Percentiles rank a stretch among this genome's conserved stretches.
Conservation (phyloP, 2,329 filamentous ascomycete species). For the Tolypocladium tropicale region DNA sequence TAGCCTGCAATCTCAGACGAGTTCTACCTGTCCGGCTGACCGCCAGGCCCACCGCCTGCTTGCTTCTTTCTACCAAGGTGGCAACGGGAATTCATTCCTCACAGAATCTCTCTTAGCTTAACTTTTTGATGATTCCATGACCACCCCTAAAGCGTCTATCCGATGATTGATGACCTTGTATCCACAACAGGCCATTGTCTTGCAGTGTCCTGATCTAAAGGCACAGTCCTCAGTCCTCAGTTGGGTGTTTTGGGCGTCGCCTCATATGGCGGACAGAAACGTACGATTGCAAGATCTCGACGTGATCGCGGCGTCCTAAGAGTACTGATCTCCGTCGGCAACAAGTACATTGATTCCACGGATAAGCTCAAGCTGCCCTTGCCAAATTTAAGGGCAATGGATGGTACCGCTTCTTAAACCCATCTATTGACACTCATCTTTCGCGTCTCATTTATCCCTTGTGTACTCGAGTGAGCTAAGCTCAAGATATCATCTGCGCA, state of each 20-base stretch:
- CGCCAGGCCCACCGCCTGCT: neutral
- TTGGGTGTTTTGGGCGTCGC: neutral
- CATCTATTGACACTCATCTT: too few relatives aligned
- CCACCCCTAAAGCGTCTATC: neutral
- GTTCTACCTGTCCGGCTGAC: neutral
- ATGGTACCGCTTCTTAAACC: too few relatives aligned
- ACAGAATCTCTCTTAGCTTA: neutral
- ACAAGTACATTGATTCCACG: too few relatives aligned
- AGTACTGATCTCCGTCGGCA: too few relatives aligned
- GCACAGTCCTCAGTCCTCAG: slow-evolving; percentile 6
- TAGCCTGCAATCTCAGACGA: neutral
- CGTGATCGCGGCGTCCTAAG: too few relatives aligned
- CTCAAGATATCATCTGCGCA: too few relatives aligned
- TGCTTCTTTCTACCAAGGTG: neutral
- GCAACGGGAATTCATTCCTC: neutral
- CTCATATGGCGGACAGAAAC: slow-evolving; percentile 3
- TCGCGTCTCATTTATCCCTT: too few relatives aligned
- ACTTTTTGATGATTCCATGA: neutral
- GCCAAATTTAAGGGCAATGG: too few relatives aligned
- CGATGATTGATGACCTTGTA: slow-evolving; percentile 1
- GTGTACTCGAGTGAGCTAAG: too few relatives aligned
- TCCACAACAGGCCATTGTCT: slow-evolving; percentile 8
- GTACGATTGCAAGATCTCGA: too few relatives aligned
- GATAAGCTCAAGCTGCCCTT: too few relatives aligned
- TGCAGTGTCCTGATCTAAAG: slow-evolving; percentile 8